These are phyloP conservation scores for Biscogniauxia sp. DNA, from an alignment of 2,329 filamentous ascomycete species.

Conservation along the genomic window DNA sequence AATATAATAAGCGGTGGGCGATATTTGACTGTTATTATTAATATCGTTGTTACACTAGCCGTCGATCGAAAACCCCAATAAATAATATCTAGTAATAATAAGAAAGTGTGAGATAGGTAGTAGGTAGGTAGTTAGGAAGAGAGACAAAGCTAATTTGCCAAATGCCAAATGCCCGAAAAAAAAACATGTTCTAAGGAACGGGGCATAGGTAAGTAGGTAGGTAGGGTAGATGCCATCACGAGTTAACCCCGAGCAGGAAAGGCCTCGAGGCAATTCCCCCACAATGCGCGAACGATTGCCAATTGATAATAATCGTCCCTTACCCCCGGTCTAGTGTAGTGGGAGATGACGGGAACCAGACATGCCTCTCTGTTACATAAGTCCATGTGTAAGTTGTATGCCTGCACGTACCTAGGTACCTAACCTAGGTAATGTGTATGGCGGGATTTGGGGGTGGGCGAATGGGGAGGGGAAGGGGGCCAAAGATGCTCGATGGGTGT, in stretches of 20 bases:
- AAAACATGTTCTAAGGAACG: too few relatives aligned
- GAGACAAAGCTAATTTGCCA: too few relatives aligned
- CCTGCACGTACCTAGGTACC: background rate
- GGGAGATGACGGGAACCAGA: background rate
- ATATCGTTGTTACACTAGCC: background rate
- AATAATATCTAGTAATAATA: background rate
- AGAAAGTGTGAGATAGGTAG: too few relatives aligned
- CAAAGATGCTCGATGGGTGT: background rate
- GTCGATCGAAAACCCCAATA: background rate
- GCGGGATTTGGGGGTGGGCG: background rate
- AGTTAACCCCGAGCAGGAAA: background rate
- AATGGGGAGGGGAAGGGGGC: background rate
- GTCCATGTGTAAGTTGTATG: background rate
- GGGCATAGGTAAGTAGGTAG: too few relatives aligned
- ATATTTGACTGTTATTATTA: background rate
- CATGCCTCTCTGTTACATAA: background rate
- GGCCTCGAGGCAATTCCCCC: background rate
- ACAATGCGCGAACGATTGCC: background rate
- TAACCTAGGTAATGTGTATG: background rate
- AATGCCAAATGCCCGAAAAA: too few relatives aligned
- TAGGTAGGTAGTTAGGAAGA: too few relatives aligned
- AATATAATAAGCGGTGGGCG: background rate
- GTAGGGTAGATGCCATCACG: too few relatives aligned
- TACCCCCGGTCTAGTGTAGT: background rate
- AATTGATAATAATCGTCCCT: background rate